Evolutionary conservation across 2,329 filamentous ascomycete genomes (phyloP).

Genomic region (Talaromyces sp.): DNA sequence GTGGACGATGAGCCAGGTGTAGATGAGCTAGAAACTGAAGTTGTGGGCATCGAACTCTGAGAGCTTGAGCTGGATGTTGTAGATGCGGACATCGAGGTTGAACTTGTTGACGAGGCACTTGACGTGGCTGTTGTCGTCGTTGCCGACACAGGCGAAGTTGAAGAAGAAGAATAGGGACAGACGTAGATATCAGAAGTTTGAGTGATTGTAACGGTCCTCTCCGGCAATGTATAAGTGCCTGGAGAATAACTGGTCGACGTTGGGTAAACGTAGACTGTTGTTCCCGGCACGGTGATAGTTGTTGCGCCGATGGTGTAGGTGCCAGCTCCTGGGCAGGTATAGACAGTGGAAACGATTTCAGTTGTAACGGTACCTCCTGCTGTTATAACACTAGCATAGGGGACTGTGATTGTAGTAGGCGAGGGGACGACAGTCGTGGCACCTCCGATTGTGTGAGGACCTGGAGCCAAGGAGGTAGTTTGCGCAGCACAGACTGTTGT

Average conservation of each 20-base stretch:
- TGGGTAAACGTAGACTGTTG: slow-evolving; percentile 57
- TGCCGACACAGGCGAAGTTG: slow-evolving; percentile 24
- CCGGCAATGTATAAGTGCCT: slow-evolving; percentile 67
- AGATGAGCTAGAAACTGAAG: background rate
- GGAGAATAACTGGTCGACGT: slow-evolving; percentile 59
- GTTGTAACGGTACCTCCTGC: slow-evolving; percentile 56
- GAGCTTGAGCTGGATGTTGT: slow-evolving; percentile 24
- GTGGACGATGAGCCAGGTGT: background rate
- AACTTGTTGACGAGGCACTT: background rate
- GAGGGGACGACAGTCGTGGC: slow-evolving; percentile 64
- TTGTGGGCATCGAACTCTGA: slow-evolving; percentile 13
- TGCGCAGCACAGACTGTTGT: slow-evolving; percentile 63
- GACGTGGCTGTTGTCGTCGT: slow-evolving; percentile 18
- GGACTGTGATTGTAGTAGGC: slow-evolving; percentile 64
- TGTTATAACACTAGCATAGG: slow-evolving; percentile 61
- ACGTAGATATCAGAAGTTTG: slow-evolving; percentile 62
- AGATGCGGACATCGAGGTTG: slow-evolving; percentile 16
- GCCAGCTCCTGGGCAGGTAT: slow-evolving; percentile 66
- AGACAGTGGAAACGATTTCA: slow-evolving; percentile 64
- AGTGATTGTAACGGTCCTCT: slow-evolving; percentile 62
- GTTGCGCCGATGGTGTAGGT: slow-evolving; percentile 69
- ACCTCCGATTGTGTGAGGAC: slow-evolving; percentile 65
- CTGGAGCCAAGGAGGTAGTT: slow-evolving; percentile 57
- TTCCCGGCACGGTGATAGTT: slow-evolving; percentile 54
- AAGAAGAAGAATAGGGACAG: slow-evolving; percentile 59